Evolutionary conservation across 345 rosid species (phyloP), one percentile per base, ranked within the genome.

Genomic region (Aurinia saxatilis): DNA sequence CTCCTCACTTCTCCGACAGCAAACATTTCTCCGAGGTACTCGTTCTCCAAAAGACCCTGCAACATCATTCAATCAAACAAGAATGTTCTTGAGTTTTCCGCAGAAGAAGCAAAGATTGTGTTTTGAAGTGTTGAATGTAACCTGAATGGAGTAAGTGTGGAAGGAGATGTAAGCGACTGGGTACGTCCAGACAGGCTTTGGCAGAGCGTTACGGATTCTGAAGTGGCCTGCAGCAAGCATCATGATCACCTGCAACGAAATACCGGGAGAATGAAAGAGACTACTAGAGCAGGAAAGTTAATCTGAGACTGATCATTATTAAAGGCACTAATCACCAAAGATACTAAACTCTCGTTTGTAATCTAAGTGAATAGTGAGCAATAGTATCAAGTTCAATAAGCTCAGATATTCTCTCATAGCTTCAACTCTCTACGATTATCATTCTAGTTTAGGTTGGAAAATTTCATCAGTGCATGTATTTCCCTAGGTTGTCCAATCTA

Each of bases 211-310:
- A 39, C 88, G 88, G 72, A 87, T 80, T 77, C 97, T 81, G 72
- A 90, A 86, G 75, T 87, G 92, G 30, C 97, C 99, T 12, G 99
- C 97, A 7, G 97, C 66, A 49, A 95, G 97, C 93, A 95, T 90
- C 99, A 95, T 95, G 53, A 86, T 66, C 60, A 86, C 91, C 97
- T 93, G 88, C 73, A 79, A 60, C 50, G 29, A 48, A 70, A 5
- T 53, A 72, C 36, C 23, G 1, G 19, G 55, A 63, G 18, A 23
- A 58, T 18, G 10, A 45, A 47, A 27, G 5, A 49, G 42, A 67
- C 29, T 47, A 23, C n/a, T 12, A 15, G 3, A 25, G 38, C 21
- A 54, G 10, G 42, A 23, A 37, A 5, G 21, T n/a, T 19, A 55
- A 54, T 10, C 21, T 33, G 57, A 17, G 25, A 57, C 9, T 33